A percentile compares a stretch with the other conserved stretches of the same genome.
phyloP scores from a whole-genome alignment of 78 protist species.

The Thecamonas trahens region DNA sequence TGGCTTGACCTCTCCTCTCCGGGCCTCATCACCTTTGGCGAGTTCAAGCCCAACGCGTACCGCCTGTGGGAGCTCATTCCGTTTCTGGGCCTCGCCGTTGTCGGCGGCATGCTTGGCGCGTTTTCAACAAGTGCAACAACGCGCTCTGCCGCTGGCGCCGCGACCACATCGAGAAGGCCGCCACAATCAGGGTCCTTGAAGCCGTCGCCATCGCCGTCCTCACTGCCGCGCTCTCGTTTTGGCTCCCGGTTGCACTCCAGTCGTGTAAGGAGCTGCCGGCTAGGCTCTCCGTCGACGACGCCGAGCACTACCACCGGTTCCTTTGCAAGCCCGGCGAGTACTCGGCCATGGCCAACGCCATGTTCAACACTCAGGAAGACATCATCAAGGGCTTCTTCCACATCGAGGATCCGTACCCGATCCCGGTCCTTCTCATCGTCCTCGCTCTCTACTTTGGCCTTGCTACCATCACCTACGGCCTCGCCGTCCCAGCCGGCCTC shows the following conservation, averaged over 20 bases:
- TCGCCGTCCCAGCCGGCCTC: slow-evolving; percentile 71
- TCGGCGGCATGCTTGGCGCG: slow-evolving; percentile 79
- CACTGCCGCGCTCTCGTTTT: slow-evolving; percentile 10
- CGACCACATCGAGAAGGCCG: too few relatives aligned
- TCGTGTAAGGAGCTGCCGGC: not conserved
- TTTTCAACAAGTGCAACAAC: slow-evolving; percentile 21
- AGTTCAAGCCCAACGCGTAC: not conserved
- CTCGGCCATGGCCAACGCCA: slow-evolving; percentile 63
- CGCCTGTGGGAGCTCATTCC: slow-evolving; percentile 38
- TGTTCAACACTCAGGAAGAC: slow-evolving; percentile 47
- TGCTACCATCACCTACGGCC: slow-evolving; percentile 61
- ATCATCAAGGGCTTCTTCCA: slow-evolving; percentile 41
- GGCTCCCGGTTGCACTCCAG: not conserved
- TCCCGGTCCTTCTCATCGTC: slow-evolving; percentile 31
- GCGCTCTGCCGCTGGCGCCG: slow-evolving; percentile 13
- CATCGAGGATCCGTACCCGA: not conserved
- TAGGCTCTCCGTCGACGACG: not conserved
- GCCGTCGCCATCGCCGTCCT: slow-evolving; percentile 5
- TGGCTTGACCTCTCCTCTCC: slow-evolving; percentile 22
- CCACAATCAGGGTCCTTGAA: slow-evolving; percentile 4
- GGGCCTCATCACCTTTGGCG: slow-evolving; percentile 35
- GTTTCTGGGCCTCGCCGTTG: slow-evolving; percentile 49
- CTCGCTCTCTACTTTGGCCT: slow-evolving; percentile 43
- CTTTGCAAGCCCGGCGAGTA: slow-evolving; percentile 36
- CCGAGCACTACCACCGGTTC: not conserved